These are phyloP conservation scores for Xylariaceae sp. DNA, from an alignment of 2,329 filamentous ascomycete species.

Conservation along the genomic window DNA sequence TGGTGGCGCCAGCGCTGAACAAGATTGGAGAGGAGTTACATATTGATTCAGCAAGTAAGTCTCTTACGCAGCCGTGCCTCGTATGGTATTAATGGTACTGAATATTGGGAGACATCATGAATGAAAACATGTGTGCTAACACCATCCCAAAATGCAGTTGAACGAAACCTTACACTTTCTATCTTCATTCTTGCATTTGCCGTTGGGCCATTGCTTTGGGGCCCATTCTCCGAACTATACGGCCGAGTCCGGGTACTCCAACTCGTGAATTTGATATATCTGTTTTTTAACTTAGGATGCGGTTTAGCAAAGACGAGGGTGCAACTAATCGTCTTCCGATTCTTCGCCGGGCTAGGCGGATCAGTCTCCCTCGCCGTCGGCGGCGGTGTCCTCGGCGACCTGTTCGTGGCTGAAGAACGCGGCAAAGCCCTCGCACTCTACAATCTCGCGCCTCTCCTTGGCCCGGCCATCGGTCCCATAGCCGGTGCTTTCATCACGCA, in stretches of 20 bases:
- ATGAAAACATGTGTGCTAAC: constrained; percentile 3
- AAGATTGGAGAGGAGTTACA: constrained; percentile 51
- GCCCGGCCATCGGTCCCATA: constrained; percentile 63
- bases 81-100: not conserved
- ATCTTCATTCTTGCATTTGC: constrained; percentile 54
- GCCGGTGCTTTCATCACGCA: constrained; percentile 63
- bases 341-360: constrained; percentile 55
- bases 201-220: constrained; percentile 47
- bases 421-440: constrained; percentile 61
- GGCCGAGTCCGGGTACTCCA: constrained; percentile 53
- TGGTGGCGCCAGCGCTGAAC: constrained; percentile 49
- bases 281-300: constrained; percentile 57
- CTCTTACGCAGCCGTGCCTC: not conserved
- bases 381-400: constrained; percentile 32
- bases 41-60: constrained; percentile 39
- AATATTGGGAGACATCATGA: not conserved
- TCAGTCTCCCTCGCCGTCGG: constrained; percentile 47
- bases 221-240: constrained; percentile 52
- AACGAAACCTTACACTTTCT: constrained; percentile 40
- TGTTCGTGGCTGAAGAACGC: constrained; percentile 57
- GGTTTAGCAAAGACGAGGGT: constrained; percentile 49
- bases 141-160: constrained; percentile 23
- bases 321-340: constrained; percentile 55
- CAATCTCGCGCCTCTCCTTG: constrained; percentile 59
- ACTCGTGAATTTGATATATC: constrained; percentile 44